Conservation (phyloP, 768 basidiomycete species). For the Auriscalpium microsporum region DNA sequence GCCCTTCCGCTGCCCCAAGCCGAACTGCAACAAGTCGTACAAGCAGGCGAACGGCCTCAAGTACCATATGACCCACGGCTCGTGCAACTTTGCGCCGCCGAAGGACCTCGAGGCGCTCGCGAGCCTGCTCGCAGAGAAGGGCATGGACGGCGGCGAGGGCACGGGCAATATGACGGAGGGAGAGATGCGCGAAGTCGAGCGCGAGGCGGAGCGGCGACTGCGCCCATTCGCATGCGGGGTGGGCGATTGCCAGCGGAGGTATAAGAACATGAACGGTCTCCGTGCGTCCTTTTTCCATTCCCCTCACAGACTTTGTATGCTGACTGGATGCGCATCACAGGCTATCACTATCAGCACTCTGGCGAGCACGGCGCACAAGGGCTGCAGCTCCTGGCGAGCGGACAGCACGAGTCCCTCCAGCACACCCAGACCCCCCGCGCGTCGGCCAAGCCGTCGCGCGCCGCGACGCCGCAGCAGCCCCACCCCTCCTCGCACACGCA, state of each 20-base stretch:
- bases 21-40: slow-evolving; percentile 92
- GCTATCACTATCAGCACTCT: slow-evolving; percentile 93
- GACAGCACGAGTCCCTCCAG: slow-evolving; percentile 51
- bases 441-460: slow-evolving; percentile 7
- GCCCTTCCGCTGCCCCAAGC: slow-evolving; percentile 89
- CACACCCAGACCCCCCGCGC: slow-evolving; percentile 13
- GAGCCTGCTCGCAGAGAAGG: slow-evolving; percentile 51
- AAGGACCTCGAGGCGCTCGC: slow-evolving; percentile 76
- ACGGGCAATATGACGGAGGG: slow-evolving; percentile 41
- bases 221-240: slow-evolving; percentile 88
- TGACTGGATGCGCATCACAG: slow-evolving; percentile 16
- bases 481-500: neutral
- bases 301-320: neutral
- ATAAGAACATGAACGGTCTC: slow-evolving; percentile 98
- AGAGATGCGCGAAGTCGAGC: slow-evolving; percentile 64
- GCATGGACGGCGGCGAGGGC: slow-evolving; percentile 25
- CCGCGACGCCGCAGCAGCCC: slow-evolving; percentile 3
- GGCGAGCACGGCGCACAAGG: slow-evolving; percentile 93
- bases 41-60: slow-evolving; percentile 95
- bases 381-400: slow-evolving; percentile 70
- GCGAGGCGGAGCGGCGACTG: slow-evolving; percentile 75
- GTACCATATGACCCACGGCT: slow-evolving; percentile 89
- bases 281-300: slow-evolving; percentile 25
- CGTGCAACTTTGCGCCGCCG: slow-evolving; percentile 87
- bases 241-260: slow-evolving; percentile 77